These are phyloP conservation scores for Mycena amicta DNA, from an alignment of 768 basidiomycete genomes.

Conservation along the genomic window DNA sequence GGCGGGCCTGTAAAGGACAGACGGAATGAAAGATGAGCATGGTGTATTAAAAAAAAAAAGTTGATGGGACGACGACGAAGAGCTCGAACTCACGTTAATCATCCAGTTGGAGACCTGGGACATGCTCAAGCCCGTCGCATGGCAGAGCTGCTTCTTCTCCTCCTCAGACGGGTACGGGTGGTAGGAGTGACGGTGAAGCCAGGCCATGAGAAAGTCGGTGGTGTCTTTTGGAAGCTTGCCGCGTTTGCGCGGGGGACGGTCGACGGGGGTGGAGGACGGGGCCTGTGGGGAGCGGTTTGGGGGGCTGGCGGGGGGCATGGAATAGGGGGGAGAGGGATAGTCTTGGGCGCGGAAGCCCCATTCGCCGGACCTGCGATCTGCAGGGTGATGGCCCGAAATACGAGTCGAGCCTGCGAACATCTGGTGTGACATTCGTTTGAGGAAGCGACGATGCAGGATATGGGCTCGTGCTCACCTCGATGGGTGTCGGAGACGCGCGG, in stretches of 20 bases:
- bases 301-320: conserved; percentile 50
- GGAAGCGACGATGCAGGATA: no score
- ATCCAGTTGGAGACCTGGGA: conserved; percentile 92
- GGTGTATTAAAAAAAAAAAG: neutral
- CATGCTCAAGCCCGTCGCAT: conserved; percentile 86
- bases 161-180: conserved; percentile 90
- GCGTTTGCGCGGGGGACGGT: conserved; percentile 79
- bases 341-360: conserved; percentile 71
- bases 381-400: conserved; percentile 62
- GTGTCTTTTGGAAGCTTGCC: conserved; percentile 91
- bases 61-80: neutral
- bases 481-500: no score
- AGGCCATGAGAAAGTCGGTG: conserved; percentile 85
- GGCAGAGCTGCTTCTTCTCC: conserved; percentile 87
- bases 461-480: no score
- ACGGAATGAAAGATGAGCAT: no score
- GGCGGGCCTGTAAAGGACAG: conserved; percentile 64
- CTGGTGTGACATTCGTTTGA: conserved; percentile 52
- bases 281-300: conserved; percentile 59
- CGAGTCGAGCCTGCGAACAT: conserved; percentile 71
- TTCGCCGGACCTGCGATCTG: conserved; percentile 65
- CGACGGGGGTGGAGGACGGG: conserved; percentile 62
- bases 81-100: conserved; percentile 81
- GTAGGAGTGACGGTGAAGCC: conserved; percentile 86
- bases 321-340: conserved; percentile 50